Base-by-base conservation (phyloP, 306 rosid genomes). In the Carpinus fangiana region DNA sequence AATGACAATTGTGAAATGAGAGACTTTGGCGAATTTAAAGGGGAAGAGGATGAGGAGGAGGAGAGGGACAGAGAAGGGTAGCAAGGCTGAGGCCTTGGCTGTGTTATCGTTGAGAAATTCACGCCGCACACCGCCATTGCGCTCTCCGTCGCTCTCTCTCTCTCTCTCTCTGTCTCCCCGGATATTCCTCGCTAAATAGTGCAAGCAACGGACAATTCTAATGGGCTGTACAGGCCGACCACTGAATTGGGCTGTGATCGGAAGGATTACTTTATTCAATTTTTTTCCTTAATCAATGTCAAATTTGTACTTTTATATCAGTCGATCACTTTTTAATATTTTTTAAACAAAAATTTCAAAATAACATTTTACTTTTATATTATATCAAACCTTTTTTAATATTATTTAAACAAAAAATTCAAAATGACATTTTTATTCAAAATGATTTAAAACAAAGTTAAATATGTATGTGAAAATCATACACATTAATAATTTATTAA, bases 111-210 rank as follows among this genome's bases (percentile, higher is more conserved):
- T 1, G 56, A 66, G 50, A 76, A 74, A 74, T 67, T 81, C 11
- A 66, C 54, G 51, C 41, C 62, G 81, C 73, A 79, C 68, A 80
- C 78, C 68, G 81, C 78, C 90, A 87, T 82, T 76, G 57, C 68
- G 4, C 17, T 36, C 43, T 20, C 23, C n/a, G 17, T 23, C 7
- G 3, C 60, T 68, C 26, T 16, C 54, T 4, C n/a, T 3, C 11
- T 21, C 66, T 38, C 38, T 0, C 61, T 4, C 72, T 17, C 17
- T 36, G 11, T 47, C 6, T 36, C 56, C 41, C 48, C 13, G 68
- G 43, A 62, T 12, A 28, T 12, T 62, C 12, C 31, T 1, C 1
- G 45, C 28, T n/a, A 28, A 12, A 18, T 53, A 8, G 9, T 2
- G 7, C 59, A 53, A 5, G 17, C 59, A 53, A 14, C 59, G 59